Conservation (phyloP, 495 filamentous ascomycete genomes). For the Annulohypoxylon stygium region DNA sequence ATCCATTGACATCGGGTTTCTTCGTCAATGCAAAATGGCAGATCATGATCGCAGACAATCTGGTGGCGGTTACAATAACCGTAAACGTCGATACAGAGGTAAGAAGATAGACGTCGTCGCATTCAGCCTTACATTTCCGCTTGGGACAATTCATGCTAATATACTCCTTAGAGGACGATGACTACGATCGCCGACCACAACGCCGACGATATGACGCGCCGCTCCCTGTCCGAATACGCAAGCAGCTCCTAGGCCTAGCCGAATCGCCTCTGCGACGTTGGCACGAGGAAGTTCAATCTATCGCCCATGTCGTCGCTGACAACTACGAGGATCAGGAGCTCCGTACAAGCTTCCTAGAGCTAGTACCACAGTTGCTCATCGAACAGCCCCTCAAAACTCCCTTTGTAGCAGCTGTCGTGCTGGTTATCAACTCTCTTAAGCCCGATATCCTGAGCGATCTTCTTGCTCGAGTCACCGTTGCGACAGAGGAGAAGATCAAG, state of each 20-base stretch:
- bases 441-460: slow-evolving; percentile 77
- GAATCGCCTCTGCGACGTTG: slow-evolving; percentile 85
- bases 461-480: slow-evolving; percentile 68
- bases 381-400: slow-evolving; percentile 98
- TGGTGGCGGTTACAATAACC: slow-evolving; percentile 67
- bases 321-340: slow-evolving; percentile 83
- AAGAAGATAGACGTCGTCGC: slow-evolving; percentile 39
- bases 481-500: slow-evolving; percentile 71
- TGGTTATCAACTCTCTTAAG: slow-evolving; percentile 80
- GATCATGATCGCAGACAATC: slow-evolving; percentile 77
- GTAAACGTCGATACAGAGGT: slow-evolving; percentile 74
- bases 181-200: slow-evolving; percentile 78
- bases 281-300: slow-evolving; percentile 81
- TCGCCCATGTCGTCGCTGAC: slow-evolving; percentile 81
- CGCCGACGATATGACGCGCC: slow-evolving; percentile 86
- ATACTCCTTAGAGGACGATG: slow-evolving; percentile 73
- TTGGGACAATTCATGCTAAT: slow-evolving; percentile 31
- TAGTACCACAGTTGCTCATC: slow-evolving; percentile 78
- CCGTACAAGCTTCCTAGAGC: slow-evolving; percentile 74
- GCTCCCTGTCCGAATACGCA: slow-evolving; percentile 77
- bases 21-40: slow-evolving; percentile 66
- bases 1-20: slow-evolving; percentile 19
- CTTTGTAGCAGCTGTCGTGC: slow-evolving; percentile 84
- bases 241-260: slow-evolving; percentile 84
- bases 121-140: slow-evolving; percentile 11